These are phyloP conservation scores for Fusarium poae DNA, from an alignment of 2,329 filamentous ascomycete species.

Conservation along the genomic window DNA sequence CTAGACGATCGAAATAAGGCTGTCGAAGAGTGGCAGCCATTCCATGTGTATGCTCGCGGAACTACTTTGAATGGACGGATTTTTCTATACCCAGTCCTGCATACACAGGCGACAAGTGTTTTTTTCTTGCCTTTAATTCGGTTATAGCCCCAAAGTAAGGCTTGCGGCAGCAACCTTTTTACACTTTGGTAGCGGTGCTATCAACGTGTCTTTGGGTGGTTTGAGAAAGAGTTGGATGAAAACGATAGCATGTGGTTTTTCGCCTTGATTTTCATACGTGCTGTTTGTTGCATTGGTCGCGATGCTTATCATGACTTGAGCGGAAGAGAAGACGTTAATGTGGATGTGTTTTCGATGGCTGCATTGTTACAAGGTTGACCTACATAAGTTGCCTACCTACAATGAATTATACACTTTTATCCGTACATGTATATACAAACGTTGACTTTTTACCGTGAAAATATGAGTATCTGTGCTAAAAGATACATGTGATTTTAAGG, in stretches of 20 bases:
- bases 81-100: slow-evolving; percentile 33
- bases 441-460: background rate
- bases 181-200: slow-evolving; percentile 10
- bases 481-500: too few species aligned
- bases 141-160: slow-evolving; percentile 29
- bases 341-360: slow-evolving; percentile 6
- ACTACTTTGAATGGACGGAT: slow-evolving; percentile 16
- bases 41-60: slow-evolving; percentile 9
- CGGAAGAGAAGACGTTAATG: slow-evolving; percentile 18
- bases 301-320: background rate
- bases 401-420: slow-evolving; percentile 1
- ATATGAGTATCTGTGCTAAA: background rate
- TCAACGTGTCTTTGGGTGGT: slow-evolving; percentile 25
- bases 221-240: slow-evolving; percentile 25
- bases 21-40: slow-evolving; percentile 25
- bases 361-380: slow-evolving; percentile 16
- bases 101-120: slow-evolving; percentile 21
- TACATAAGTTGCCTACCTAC: slow-evolving; percentile 16
- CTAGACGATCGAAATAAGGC: slow-evolving; percentile 40
- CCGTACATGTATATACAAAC: background rate
- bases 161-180: slow-evolving; percentile 21
- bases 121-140: slow-evolving; percentile 12
- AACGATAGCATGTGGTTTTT: slow-evolving; percentile 11
- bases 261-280: slow-evolving; percentile 5
- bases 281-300: slow-evolving; percentile 1